Conservation (phyloP, 129 eudicot species). For the Arctium minus region DNA sequence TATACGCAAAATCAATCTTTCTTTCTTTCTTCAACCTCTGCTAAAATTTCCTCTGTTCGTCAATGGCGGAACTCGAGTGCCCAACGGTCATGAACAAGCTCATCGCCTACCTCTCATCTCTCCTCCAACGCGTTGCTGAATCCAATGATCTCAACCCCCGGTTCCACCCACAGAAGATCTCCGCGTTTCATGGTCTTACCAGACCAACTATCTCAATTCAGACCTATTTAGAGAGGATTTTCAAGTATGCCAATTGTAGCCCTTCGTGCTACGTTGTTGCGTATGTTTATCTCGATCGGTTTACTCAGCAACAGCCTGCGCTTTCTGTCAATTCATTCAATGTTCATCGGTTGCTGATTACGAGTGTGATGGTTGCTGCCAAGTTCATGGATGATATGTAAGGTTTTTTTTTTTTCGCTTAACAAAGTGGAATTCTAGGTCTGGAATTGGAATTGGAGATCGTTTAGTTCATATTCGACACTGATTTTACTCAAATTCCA, state of each 20-base stretch:
- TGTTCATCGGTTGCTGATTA: conserved; percentile 84
- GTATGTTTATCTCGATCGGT: conserved; percentile 84
- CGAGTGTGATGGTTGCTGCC: conserved; percentile 92
- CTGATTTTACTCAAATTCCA: conserved; percentile 22
- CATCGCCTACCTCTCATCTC: conserved; percentile 68
- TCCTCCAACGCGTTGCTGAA: conserved; percentile 65
- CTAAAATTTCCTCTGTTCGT: conserved; percentile 13
- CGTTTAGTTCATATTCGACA: background rate
- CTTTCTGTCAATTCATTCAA: conserved; percentile 66
- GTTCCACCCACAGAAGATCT: conserved; percentile 54
- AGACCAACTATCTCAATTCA: conserved; percentile 70
- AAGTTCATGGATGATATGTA: conserved; percentile 96
- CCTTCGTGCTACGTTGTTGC: conserved; percentile 86
- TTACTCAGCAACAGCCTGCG: conserved; percentile 62
- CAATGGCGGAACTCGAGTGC: conserved; percentile 76
- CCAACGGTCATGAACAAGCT: conserved; percentile 54
- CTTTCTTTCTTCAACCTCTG: conserved; percentile 12
- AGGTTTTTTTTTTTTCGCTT: conserved; percentile 25
- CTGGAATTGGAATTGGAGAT: conserved; percentile 17
- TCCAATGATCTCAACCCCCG: conserved; percentile 53
- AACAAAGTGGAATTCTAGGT: background rate
- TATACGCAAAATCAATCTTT: conserved; percentile 17
- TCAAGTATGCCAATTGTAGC: conserved; percentile 91
- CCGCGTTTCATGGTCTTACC: conserved; percentile 73
- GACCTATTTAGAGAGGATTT: conserved; percentile 69